phyloP scores from a whole-genome alignment of 2,329 filamentous ascomycete genomes.

The Cladophialophora bantiana region DNA sequence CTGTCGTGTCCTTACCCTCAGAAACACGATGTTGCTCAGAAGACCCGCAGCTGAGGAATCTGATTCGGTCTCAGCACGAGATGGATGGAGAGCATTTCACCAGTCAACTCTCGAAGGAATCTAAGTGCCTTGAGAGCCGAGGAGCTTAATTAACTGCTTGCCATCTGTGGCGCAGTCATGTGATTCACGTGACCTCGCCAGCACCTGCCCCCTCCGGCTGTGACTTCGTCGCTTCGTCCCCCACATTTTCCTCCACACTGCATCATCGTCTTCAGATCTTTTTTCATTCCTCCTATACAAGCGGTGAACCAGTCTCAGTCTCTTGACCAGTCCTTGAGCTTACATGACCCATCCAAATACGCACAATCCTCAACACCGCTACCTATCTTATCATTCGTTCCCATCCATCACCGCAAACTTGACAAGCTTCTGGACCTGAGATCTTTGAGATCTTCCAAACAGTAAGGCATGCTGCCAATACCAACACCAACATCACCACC shows the following conservation, averaged over 20 bases:
- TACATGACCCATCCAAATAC: not conserved
- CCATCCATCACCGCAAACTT: not conserved
- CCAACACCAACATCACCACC: not conserved
- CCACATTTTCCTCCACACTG: conserved; percentile 2
- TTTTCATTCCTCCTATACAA: not conserved
- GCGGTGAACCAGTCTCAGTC: not conserved
- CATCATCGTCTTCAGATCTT: not conserved
- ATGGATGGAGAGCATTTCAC: not conserved
- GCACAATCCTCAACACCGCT: not conserved
- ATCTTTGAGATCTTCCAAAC: not conserved
- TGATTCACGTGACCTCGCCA: conserved; percentile 4
- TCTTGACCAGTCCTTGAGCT: not conserved
- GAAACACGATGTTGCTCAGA: not conserved
- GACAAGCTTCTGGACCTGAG: not conserved
- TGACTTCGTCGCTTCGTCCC: not conserved
- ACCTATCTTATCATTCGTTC: not conserved
- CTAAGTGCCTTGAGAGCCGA: not conserved
- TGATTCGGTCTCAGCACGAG: not conserved
- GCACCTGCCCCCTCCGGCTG: not conserved
- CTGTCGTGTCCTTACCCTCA: not conserved
- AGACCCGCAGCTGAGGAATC: not conserved
- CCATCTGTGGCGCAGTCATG: not conserved
- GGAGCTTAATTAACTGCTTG: no score
- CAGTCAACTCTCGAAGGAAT: not conserved
- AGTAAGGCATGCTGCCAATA: not conserved